Base-by-base conservation (phyloP, 2,329 filamentous ascomycete genomes). In the Lecanosticta acicola region DNA sequence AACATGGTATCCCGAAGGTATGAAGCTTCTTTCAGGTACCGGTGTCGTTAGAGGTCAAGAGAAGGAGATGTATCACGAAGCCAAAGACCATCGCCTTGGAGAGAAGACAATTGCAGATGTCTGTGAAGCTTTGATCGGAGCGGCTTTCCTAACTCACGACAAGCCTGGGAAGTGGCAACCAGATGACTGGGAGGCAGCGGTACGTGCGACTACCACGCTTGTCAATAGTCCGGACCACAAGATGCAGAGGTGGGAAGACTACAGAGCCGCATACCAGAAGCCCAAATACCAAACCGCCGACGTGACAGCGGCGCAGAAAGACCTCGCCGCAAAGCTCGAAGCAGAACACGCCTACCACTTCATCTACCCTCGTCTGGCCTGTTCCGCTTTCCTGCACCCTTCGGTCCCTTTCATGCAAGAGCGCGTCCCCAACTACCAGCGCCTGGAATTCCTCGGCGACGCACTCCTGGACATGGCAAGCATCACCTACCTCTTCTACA, bases 81-180 rank as follows among this genome's bases (percentile, higher is more conserved):
- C 69, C 19, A 66, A 71, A 4, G 75, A 69, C 8, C 90, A 96
- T 60, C 71, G 70, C 0, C 76, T 98, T 1, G 83, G 82, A 0
- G 86, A 95, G 67, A 98, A 98, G 71, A 65, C 64, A 0, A 64
- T 66, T 37, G 91, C 93, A 3, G 93, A 97, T 66, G 89, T 97
- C 0, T 95, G 87, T 50, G 93, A 97, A 64, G 91, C 93, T 0
- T 70, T 96, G 46, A 97, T 98, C 39, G 93, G 91, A 4, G 93
- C 91, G 2, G 84, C 90, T 0, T 72, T 81, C 40, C 81, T 83
- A 33, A 69, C 76, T 4, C 70, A 77, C 41, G 73, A 79, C 32
- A 58, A 67, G 19, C 64, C 57, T 13, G 68, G 64, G 2, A 34
- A 57, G 2, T 76, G 70, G 69, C 49, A 63, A 17, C 58, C 66